Percentiles rank a stretch among this genome's conserved stretches.
Conservation (phyloP, 805 yeast genomes). For the Ogataea glucozyma region DNA sequence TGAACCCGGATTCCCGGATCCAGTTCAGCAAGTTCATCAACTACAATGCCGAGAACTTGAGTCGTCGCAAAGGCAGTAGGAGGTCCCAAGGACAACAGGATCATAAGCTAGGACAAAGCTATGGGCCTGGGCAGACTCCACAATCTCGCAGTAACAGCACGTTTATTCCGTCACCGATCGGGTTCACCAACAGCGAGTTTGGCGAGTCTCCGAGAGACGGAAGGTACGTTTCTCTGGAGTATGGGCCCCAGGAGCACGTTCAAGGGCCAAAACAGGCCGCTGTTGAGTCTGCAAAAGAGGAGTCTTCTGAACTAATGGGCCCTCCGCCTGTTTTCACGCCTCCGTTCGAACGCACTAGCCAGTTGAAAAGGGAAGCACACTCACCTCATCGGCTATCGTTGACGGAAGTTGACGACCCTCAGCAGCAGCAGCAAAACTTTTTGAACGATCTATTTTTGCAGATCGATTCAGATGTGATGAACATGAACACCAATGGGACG, state of each 20-base stretch:
- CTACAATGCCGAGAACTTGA: slow-evolving; percentile 25
- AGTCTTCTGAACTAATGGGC: background rate
- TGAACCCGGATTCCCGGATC: slow-evolving; percentile 30
- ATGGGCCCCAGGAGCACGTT: background rate
- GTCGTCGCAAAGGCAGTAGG: too few species aligned
- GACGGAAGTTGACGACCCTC: slow-evolving; percentile 3
- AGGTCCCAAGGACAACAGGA: too few species aligned
- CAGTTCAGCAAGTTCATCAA: slow-evolving; percentile 33
- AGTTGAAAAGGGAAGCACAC: background rate
- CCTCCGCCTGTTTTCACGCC: background rate
- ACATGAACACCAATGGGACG: slow-evolving; percentile 21
- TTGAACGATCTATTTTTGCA: slow-evolving; percentile 33
- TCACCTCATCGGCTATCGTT: background rate
- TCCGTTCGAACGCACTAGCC: background rate
- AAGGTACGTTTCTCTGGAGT: slow-evolving; percentile 10
- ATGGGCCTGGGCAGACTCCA: slow-evolving; percentile 1
- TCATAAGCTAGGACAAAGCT: too few species aligned
- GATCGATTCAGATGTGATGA: slow-evolving; percentile 36
- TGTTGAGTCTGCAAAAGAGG: background rate
- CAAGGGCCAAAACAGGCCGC: background rate
- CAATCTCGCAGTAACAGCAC: slow-evolving; percentile 13
- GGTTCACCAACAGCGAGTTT: slow-evolving; percentile 26
- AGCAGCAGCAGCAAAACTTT: slow-evolving; percentile 27
- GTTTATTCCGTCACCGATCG: slow-evolving; percentile 36
- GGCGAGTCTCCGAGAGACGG: slow-evolving; percentile 17